Conservation (phyloP, 2,329 filamentous ascomycete genomes). For the Pyricularia pennisetigena region DNA sequence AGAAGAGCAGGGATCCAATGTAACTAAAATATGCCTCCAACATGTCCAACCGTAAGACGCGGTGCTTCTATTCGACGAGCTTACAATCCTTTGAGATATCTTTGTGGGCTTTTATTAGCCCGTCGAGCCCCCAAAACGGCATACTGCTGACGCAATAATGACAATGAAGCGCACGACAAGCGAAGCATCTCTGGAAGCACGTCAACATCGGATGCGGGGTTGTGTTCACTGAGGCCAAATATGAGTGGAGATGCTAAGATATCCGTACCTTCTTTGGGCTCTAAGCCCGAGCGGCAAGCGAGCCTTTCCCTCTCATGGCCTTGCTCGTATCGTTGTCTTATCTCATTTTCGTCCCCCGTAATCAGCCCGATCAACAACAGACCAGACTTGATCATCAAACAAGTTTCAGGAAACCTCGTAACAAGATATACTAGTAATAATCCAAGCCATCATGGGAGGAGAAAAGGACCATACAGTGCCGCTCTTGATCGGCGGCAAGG, state of each 20-base stretch:
- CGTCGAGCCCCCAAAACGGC: neutral
- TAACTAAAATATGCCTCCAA: no score
- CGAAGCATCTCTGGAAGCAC: neutral
- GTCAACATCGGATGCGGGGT: neutral
- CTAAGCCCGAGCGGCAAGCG: neutral
- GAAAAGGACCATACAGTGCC: constrained; percentile 17
- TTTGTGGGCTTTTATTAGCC: neutral
- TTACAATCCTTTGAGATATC: neutral
- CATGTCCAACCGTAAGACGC: neutral
- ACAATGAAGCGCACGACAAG: neutral
- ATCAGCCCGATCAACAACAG: neutral
- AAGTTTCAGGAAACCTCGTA: neutral
- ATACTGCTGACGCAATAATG: neutral
- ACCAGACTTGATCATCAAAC: neutral
- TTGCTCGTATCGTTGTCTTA: no score
- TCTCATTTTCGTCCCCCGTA: neutral
- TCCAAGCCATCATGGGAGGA: neutral
- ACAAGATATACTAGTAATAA: neutral
- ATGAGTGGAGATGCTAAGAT: neutral
- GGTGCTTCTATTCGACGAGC: neutral
- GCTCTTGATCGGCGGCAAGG: constrained; percentile 21
- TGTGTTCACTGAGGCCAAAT: neutral
- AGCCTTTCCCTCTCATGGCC: neutral
- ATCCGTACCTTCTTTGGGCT: neutral
- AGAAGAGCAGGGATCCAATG: neutral